Evolutionary conservation across 768 basidiomycete species (phyloP).

Genomic region (Scleroderma bovista): DNA sequence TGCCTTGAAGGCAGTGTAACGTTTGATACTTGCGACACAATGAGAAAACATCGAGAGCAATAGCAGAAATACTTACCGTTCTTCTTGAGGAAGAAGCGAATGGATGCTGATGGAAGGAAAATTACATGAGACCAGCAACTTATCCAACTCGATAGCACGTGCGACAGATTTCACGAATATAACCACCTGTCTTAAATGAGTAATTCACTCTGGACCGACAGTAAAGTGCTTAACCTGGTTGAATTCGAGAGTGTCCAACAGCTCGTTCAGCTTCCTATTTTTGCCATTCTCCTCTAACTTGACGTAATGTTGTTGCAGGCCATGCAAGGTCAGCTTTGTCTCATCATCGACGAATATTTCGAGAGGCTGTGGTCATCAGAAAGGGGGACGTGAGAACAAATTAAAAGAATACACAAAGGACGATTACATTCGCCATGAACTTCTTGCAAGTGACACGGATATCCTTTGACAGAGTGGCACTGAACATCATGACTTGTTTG

Average conservation of each 20-base stretch:
- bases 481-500: conserved; percentile 99
- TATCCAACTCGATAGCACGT: conserved; percentile 94
- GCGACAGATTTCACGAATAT: conserved; percentile 99
- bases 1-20: conserved; percentile 97
- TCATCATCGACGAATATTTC: conserved; percentile 99
- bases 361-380: conserved; percentile 61
- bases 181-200: conserved; percentile 64
- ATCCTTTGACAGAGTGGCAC: conserved; percentile 95
- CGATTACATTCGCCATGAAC: conserved; percentile 92
- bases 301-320: conserved; percentile 97
- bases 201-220: background rate
- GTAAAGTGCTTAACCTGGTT: conserved; percentile 63
- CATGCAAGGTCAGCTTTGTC: conserved; percentile 96
- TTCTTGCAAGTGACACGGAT: conserved; percentile 98
- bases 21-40: conserved; percentile 67
- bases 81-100: conserved; percentile 90
- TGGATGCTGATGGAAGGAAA: conserved; percentile 98
- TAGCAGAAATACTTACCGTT: conserved; percentile 60
- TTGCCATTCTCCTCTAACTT: conserved; percentile 93
- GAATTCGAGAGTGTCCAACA: conserved; percentile 94
- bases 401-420: background rate
- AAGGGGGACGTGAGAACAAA: background rate
- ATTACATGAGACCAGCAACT: conserved; percentile 92
- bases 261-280: conserved; percentile 95
- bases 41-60: background rate